Evolutionary conservation across 2,329 filamentous ascomycete species (phyloP).

Genomic region (Scedosporium boydii): DNA sequence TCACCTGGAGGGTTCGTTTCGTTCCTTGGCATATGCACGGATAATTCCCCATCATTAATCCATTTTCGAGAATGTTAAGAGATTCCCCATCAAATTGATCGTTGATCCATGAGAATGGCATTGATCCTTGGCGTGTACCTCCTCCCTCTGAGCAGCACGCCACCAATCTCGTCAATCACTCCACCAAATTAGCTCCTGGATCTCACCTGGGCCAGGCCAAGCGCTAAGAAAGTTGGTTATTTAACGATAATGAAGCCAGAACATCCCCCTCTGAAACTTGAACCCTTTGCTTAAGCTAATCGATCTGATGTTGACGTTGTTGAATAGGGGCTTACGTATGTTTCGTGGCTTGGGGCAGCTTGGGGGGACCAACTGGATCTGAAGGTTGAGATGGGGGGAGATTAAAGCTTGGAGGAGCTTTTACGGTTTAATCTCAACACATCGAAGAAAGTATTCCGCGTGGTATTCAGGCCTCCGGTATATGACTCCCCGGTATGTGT

Average conservation of each 20-base stretch:
- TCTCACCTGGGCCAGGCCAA: background rate
- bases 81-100: too few species aligned
- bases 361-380: background rate
- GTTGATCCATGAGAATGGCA: too few species aligned
- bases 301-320: background rate
- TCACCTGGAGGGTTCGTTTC: background rate
- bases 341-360: background rate
- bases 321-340: background rate
- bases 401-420: background rate
- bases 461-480: background rate
- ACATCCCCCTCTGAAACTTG: background rate
- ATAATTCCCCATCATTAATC: background rate
- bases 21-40: background rate
- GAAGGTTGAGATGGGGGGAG: background rate
- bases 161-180: background rate
- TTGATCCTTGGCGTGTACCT: too few species aligned
- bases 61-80: background rate
- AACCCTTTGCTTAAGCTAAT: too few species aligned
- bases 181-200: background rate
- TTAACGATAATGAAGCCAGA: background rate
- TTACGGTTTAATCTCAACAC: background rate
- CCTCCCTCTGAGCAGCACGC: background rate
- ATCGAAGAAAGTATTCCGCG: background rate
- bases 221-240: background rate
- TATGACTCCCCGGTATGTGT: background rate